These are phyloP conservation scores for Pelargonium myrrhifolium DNA, from an alignment of 441 rosid genomes.

Conservation along the genomic window DNA sequence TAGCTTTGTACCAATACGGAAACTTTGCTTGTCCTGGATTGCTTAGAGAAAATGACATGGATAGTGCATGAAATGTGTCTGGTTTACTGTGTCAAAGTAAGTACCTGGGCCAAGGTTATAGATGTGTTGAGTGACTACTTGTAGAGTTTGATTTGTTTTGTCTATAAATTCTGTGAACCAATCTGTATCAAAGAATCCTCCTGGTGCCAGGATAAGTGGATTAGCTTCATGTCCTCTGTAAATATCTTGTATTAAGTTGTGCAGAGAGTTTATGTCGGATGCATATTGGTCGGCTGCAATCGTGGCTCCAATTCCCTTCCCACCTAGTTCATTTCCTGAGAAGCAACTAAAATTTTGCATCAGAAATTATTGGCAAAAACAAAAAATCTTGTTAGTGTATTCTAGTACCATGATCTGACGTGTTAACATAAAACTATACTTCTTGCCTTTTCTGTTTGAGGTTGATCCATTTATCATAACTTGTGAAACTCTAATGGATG, in stretches of 20 bases:
- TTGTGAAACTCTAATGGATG: neutral
- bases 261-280: conserved; percentile 48
- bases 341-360: neutral
- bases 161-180: conserved; percentile 63
- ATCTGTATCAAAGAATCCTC: conserved; percentile 67
- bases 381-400: too few relatives aligned
- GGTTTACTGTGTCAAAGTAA: neutral
- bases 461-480: neutral
- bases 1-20: neutral
- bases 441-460: neutral
- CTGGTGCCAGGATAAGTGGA: conserved; percentile 76
- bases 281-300: conserved; percentile 72
- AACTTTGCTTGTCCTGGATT: neutral
- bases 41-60: neutral
- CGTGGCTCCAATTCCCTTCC: conserved; percentile 68
- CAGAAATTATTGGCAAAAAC: neutral
- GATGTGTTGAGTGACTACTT: conserved; percentile 75
- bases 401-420: too few relatives aligned
- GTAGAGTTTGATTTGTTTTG: conserved; percentile 40
- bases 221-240: conserved; percentile 40
- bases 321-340: conserved; percentile 81
- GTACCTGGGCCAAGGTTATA: conserved; percentile 96
- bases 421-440: neutral
- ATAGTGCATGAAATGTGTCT: neutral
- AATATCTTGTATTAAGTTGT: conserved; percentile 39